Base-by-base conservation (phyloP, 2,329 filamentous ascomycete genomes). In the Exophiala bonariae region DNA sequence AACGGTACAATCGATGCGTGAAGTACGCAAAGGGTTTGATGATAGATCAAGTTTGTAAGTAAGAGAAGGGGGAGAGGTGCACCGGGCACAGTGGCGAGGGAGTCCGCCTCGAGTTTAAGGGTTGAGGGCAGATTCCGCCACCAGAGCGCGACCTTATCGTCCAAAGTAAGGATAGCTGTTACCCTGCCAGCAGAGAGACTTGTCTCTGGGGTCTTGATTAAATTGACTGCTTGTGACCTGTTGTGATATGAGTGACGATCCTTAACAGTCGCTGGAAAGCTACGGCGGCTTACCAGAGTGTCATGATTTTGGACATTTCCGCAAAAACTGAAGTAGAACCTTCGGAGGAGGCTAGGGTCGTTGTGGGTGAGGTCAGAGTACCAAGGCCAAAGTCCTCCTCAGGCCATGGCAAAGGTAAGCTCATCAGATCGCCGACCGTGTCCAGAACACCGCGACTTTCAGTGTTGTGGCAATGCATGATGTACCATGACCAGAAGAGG, bases 151-250 rank as follows among this genome's bases (percentile, higher is more conserved):
- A 51, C 30, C 11, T 35, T 35, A 8, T 41, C 44, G 31, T 47
- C 40, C 4, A 51, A 44, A 20, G n/a, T 22, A 14, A 47, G 45
- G 20, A 51, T 51, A 13, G 14, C 44, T 14, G 22, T 23, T 7
- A 50, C 26, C n/a, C 39, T 35, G 18, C n/a, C n/a, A n/a, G 40
- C 36, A 18, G 23, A 31, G 17, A 30, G 33, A 30, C 30, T 44
- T 28, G 43, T 10, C 18, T 50, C 38, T 3, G 44, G 28, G 16
- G 37, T 31, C 16, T 47, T 42, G n/a, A 47, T 31, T 10, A 50
- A 34, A 31, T 38, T 18, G 33, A 36, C 39, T 17, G 45, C 47
- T 16, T 36, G 32, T 7, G 42, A 46, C 44, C 41, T 8, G 7
- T 19, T 6, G 31, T n/a, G n/a, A n/a, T n/a, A n/a, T n/a, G n/a